Conservation (phyloP, 1,139 yeast species). For the Saccharomyces hybrid region DNA sequence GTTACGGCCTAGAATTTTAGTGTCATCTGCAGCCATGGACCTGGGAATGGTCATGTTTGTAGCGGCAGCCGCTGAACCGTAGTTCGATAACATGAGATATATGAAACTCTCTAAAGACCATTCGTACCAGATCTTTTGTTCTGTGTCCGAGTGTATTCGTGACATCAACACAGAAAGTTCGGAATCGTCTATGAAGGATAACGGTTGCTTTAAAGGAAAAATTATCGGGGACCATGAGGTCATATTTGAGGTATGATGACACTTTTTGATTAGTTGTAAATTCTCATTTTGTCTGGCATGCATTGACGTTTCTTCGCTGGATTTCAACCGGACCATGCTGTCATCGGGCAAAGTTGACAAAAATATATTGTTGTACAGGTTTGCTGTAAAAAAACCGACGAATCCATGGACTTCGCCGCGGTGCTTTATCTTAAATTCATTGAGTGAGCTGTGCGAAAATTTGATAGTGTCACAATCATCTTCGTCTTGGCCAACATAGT, state of each 20-base stretch:
- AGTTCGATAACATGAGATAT: conserved; percentile 34
- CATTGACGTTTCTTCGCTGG: neutral
- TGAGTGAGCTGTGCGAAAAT: conserved; percentile 13
- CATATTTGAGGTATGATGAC: conserved; percentile 45
- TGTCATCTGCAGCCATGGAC: neutral
- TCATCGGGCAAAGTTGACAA: conserved; percentile 49
- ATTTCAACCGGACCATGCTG: conserved; percentile 9
- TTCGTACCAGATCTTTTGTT: conserved; percentile 52
- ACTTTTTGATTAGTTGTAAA: conserved; percentile 19
- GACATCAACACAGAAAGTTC: conserved; percentile 43
- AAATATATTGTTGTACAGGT: conserved; percentile 48
- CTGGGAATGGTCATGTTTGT: neutral
- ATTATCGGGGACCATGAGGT: conserved; percentile 68
- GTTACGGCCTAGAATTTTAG: neutral
- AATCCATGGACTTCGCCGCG: conserved; percentile 62
- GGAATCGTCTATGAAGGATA: conserved; percentile 44
- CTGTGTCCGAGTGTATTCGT: conserved; percentile 24
- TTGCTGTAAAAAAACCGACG: conserved; percentile 64
- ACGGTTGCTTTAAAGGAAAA: conserved; percentile 56
- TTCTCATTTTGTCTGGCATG: neutral
- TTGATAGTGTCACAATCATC: conserved; percentile 4
- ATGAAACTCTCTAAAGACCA: conserved; percentile 57
- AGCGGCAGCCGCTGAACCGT: conserved; percentile 5
- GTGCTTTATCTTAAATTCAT: conserved; percentile 35
- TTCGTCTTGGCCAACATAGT: neutral